These are phyloP conservation scores for Saitozyma sp. DNA, from an alignment of 768 basidiomycete species.

Conservation along the genomic window DNA sequence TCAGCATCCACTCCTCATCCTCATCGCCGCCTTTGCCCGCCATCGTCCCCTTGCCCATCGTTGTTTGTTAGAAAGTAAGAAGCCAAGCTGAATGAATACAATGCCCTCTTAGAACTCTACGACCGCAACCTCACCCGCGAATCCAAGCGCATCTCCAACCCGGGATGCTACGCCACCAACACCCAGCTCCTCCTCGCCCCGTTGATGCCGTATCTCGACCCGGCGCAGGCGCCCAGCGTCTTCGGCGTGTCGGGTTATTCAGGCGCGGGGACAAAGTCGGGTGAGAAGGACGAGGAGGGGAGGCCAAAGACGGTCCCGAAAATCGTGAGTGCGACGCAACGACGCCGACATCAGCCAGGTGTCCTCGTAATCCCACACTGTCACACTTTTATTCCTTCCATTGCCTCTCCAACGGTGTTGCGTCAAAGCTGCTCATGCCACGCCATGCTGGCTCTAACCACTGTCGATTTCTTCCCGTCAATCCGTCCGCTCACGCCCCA, in stretches of 20 bases:
- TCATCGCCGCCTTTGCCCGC: constrained; percentile 4
- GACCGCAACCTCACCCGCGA: constrained; percentile 66
- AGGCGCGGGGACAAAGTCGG: constrained; percentile 84
- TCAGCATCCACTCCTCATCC: background rate
- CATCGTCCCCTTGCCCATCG: constrained; percentile 1
- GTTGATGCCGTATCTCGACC: constrained; percentile 69
- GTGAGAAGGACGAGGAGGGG: constrained; percentile 65
- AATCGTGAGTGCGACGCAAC: constrained; percentile 55
- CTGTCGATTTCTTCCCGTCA: too few relatives aligned
- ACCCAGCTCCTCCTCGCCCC: constrained; percentile 90
- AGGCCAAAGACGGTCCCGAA: constrained; percentile 77
- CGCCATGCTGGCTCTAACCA: too few relatives aligned
- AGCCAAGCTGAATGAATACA: constrained; percentile 48
- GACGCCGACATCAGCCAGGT: too few relatives aligned
- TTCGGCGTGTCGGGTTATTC: constrained; percentile 94
- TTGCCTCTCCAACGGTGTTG: too few relatives aligned
- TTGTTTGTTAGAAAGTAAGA: constrained; percentile 5
- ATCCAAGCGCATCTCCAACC: constrained; percentile 89
- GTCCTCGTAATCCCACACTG: too few relatives aligned
- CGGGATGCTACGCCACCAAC: constrained; percentile 95
- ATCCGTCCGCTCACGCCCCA: constrained; percentile 7
- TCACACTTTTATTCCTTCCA: too few relatives aligned
- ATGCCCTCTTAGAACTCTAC: constrained; percentile 71
- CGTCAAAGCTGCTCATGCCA: background rate
- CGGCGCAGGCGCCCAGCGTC: constrained; percentile 68